A percentile compares a stretch with the other conserved stretches of the same genome.
Conservation (phyloP, 768 basidiomycete species). For the Nevesoporus exiguus region DNA sequence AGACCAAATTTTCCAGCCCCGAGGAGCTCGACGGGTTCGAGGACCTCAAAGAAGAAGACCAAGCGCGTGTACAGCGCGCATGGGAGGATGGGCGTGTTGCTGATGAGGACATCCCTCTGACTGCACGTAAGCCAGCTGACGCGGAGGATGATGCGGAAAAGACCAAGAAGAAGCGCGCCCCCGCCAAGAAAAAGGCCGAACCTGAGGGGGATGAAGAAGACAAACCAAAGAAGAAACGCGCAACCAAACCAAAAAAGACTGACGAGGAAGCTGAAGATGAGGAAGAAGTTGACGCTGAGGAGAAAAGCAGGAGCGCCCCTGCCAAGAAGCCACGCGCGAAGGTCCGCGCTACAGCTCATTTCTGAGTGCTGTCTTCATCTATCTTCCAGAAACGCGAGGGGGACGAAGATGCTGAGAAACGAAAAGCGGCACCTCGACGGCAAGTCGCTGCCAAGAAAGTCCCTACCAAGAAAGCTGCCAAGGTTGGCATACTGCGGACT, state of each 20-base stretch:
- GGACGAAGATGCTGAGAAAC: conserved; percentile 39
- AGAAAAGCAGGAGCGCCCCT: conserved; percentile 32
- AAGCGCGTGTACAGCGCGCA: conserved; percentile 67
- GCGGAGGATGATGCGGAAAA: conserved; percentile 52
- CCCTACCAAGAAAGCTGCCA: conserved; percentile 42
- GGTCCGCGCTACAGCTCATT: conserved; percentile 23
- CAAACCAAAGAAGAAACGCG: conserved; percentile 36
- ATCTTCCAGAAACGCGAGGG: conserved; percentile 28
- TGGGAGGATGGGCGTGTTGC: conserved; percentile 77
- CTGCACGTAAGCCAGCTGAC: conserved; percentile 56
- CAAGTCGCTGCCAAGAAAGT: conserved; percentile 47
- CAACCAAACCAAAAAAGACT: conserved; percentile 29
- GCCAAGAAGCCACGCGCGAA: conserved; percentile 37
- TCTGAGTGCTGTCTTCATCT: conserved; percentile 14
- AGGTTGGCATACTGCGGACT: conserved; percentile 23
- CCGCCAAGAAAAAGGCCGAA: conserved; percentile 35
- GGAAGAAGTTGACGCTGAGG: conserved; percentile 33
- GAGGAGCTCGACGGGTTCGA: conserved; percentile 86
- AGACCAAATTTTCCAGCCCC: conserved; percentile 52
- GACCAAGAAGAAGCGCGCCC: conserved; percentile 48
- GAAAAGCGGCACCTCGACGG: conserved; percentile 47
- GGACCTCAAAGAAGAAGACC: conserved; percentile 62
- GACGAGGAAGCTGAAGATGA: conserved; percentile 36
- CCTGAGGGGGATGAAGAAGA: conserved; percentile 35
- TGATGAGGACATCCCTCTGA: conserved; percentile 78